Base-by-base conservation (phyloP, 495 filamentous ascomycete genomes). In the Lindgomyces ingoldianus region DNA sequence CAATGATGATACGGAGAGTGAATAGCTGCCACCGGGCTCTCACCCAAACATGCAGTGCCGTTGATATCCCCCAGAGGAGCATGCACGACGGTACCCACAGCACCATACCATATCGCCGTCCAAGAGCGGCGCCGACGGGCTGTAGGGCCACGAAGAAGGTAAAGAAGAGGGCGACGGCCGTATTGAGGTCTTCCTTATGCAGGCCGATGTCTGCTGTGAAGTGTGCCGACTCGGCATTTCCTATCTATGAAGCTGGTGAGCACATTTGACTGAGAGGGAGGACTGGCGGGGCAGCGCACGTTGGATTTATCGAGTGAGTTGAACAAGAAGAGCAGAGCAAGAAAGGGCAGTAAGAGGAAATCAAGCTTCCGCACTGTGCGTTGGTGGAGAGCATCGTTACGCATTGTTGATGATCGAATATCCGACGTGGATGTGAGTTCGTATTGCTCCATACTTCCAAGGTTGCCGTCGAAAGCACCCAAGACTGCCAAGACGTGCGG, bases 91-190 rank as follows among this genome's bases (percentile, higher is more conserved):
- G 81, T 19, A 86, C 80, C 81, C 82, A 86, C 3, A 72, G 61
- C 21, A 74, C 75, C 50, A 78, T 80, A 27, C 84, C 84, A 57
- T 81, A 72, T 48, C 74, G 73, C 47, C 79, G 68, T 0, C 84
- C 84, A n/a, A 82, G 68, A 2, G 83, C 83, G 9, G 83, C 80
- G 6, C 81, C 82, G 0, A 81, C 70, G 0, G 84, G 82, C 61
- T 86, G 84, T 1, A 86, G 73, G 2, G 78, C 42, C 8, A 87
- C 83, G 61, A 86, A 86, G 39, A 78, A 79, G 59, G 79, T 72
- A 52, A 83, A 87, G 73, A 86, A 86, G 21, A 78, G 72, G 14
- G 81, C 78, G 21, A 85, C 77, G 0, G 84, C 79, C 8, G 75
- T 72, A 62, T 86, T 86, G 21, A 87, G 67, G 67, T 85, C 84